Conservation (phyloP, 2,329 filamentous ascomycete species). For the Karstenula rhodostoma region DNA sequence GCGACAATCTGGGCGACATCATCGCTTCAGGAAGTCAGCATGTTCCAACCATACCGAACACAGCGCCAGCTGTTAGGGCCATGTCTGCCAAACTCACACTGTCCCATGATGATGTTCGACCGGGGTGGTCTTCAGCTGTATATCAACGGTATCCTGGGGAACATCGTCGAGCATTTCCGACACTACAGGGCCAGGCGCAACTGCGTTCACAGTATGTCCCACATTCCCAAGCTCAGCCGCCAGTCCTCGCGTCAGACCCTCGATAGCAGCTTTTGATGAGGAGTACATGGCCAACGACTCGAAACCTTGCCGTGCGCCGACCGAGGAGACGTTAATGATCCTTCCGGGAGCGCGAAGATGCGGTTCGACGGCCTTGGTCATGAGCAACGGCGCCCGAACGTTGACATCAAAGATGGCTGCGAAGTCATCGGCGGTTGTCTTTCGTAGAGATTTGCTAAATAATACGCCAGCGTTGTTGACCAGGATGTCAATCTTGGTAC, state of each 20-base stretch:
- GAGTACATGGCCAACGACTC: conserved; percentile 60
- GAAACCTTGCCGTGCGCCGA: conserved; percentile 60
- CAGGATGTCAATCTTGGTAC: conserved; percentile 53
- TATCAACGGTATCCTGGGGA: conserved; percentile 57
- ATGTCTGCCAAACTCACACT: conserved; percentile 12
- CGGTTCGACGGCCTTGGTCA: conserved; percentile 63
- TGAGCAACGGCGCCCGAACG: conserved; percentile 62
- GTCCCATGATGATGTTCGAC: conserved; percentile 61
- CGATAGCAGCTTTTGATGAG: conserved; percentile 67
- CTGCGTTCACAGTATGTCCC: conserved; percentile 68
- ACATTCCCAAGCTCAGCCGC: conserved; percentile 65
- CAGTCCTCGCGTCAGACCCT: conserved; percentile 67
- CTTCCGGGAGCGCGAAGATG: conserved; percentile 58
- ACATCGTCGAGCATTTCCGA: conserved; percentile 66
- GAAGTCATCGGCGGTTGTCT: conserved; percentile 59
- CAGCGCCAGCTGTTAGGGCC: background rate
- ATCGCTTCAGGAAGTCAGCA: conserved; percentile 37
- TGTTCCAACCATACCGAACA: conserved; percentile 18
- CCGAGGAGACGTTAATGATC: conserved; percentile 68
- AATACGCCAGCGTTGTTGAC: conserved; percentile 54
- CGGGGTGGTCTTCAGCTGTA: conserved; percentile 61
- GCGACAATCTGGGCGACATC: conserved; percentile 66
- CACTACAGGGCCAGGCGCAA: conserved; percentile 67
- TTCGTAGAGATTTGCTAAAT: conserved; percentile 35
- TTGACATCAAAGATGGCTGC: conserved; percentile 65